phyloP scores from a whole-genome alignment of 2,329 filamentous ascomycete genomes.

The Penicillium decumbens region DNA sequence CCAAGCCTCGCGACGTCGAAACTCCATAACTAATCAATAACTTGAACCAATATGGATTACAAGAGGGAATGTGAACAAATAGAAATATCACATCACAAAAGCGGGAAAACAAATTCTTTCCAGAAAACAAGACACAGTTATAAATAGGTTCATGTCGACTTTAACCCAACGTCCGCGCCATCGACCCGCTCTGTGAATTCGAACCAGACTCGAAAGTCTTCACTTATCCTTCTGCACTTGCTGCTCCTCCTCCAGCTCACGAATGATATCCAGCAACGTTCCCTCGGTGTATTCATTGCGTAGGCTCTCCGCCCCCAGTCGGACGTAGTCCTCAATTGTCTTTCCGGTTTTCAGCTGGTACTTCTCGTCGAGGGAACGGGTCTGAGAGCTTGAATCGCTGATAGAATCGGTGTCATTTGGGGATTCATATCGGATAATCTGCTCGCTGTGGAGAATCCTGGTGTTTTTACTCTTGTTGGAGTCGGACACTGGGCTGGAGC shows the following conservation, averaged over 20 bases:
- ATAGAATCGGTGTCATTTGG: neutral
- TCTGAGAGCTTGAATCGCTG: neutral
- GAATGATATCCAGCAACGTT: neutral
- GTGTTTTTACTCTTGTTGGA: neutral
- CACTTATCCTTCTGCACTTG: neutral
- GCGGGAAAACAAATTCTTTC: neutral
- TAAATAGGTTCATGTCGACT: neutral
- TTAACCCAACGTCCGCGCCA: neutral
- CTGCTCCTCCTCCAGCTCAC: neutral
- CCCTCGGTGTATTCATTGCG: neutral
- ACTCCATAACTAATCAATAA: neutral
- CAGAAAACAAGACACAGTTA: neutral
- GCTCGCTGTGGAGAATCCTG: neutral
- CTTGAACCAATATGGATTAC: neutral
- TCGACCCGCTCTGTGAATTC: neutral
- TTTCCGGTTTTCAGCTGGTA: neutral
- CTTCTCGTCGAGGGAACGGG: neutral
- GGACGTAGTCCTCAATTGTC: neutral
- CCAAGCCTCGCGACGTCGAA: neutral
- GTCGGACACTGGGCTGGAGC: neutral
- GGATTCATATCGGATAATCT: neutral
- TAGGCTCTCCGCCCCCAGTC: neutral
- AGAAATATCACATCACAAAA: neutral
- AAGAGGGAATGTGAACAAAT: neutral
- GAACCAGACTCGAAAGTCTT: neutral